Evolutionary conservation across 2,329 filamentous ascomycete genomes (phyloP).

Genomic region (Laburnicola sp.): DNA sequence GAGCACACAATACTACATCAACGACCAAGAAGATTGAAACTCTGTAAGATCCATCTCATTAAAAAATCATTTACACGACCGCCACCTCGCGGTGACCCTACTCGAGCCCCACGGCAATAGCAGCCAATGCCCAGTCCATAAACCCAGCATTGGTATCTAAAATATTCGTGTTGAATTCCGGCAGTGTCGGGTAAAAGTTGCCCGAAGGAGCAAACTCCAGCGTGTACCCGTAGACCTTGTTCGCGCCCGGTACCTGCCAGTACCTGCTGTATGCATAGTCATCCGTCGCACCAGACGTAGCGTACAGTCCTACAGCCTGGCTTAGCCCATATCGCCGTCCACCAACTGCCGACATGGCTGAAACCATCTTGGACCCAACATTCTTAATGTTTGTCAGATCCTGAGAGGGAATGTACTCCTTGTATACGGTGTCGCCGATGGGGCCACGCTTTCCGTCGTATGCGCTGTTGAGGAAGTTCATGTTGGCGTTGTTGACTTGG

Average conservation of each 20-base stretch:
- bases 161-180: slow-evolving; percentile 48
- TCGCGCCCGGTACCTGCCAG: slow-evolving; percentile 38
- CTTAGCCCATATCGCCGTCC: slow-evolving; percentile 38
- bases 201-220: slow-evolving; percentile 47
- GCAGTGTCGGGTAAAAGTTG: slow-evolving; percentile 47
- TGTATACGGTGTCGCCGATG: slow-evolving; percentile 57
- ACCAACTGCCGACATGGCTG: slow-evolving; percentile 45
- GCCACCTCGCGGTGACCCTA: neutral
- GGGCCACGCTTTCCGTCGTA: slow-evolving; percentile 58
- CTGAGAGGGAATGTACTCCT: slow-evolving; percentile 46
- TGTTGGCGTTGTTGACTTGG: slow-evolving; percentile 50
- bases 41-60: too few species aligned
- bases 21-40: too few species aligned
- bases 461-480: slow-evolving; percentile 58
- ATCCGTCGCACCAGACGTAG: slow-evolving; percentile 44
- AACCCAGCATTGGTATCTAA: slow-evolving; percentile 49
- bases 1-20: too few species aligned
- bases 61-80: too few species aligned
- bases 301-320: slow-evolving; percentile 45
- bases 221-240: slow-evolving; percentile 48
- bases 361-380: slow-evolving; percentile 39
- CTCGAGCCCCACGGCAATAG: slow-evolving; percentile 39
- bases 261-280: slow-evolving; percentile 47
- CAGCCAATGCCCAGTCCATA: slow-evolving; percentile 47
- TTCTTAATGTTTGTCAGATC: slow-evolving; percentile 41